These are phyloP conservation scores for Myriosclerotinia duriaeana DNA, from an alignment of 2,329 filamentous ascomycete genomes.

Conservation along the genomic window DNA sequence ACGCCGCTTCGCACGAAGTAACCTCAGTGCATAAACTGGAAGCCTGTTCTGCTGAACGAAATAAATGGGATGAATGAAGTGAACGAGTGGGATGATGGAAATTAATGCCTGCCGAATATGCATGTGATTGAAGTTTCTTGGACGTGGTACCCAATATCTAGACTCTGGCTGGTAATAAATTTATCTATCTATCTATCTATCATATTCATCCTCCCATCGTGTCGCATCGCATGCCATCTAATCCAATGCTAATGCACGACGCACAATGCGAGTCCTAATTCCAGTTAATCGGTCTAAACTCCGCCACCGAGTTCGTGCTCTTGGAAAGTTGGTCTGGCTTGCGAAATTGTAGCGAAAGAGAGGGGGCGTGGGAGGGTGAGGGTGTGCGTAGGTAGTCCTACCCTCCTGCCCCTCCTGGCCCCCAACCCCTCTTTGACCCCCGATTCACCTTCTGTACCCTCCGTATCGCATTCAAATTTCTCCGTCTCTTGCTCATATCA, in stretches of 20 bases:
- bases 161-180: background rate
- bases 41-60: background rate
- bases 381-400: background rate
- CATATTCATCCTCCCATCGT: background rate
- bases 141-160: too few relatives aligned
- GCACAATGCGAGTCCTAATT: background rate
- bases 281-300: background rate
- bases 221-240: background rate
- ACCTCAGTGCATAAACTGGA: slow-evolving; percentile 2
- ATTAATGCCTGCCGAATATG: background rate
- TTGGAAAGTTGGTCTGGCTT: background rate
- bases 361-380: background rate
- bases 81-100: too few relatives aligned
- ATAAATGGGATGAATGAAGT: too few relatives aligned
- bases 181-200: background rate
- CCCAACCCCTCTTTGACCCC: background rate
- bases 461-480: background rate
- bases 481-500: background rate
- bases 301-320: background rate
- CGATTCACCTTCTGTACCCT: background rate
- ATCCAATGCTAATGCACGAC: background rate
- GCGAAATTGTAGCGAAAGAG: too few relatives aligned
- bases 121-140: too few relatives aligned
- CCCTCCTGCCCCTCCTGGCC: background rate
- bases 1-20: background rate